Percentiles rank a stretch among this genome's conserved stretches.
Conservation (phyloP, 2,329 filamentous ascomycete genomes). For the Didymella lethalis region DNA sequence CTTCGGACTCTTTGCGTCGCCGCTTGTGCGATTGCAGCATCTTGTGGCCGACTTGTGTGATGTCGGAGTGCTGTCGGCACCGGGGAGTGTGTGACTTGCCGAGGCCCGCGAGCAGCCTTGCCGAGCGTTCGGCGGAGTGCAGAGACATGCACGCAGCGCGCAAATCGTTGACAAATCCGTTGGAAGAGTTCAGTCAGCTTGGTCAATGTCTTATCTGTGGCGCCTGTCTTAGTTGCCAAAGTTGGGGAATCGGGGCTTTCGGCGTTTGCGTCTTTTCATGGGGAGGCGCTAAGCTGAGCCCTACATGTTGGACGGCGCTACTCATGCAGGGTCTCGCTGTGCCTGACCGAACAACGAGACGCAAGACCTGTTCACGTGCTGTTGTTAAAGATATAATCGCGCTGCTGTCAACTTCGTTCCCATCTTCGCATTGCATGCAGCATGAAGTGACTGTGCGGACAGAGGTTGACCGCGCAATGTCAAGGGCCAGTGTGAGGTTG, state of each 20-base stretch:
- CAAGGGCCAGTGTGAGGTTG: neutral
- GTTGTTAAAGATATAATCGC: neutral
- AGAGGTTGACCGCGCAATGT: neutral
- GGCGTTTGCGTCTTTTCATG: slow-evolving; percentile 3
- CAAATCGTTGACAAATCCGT: neutral
- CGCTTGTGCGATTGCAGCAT: slow-evolving; percentile 6
- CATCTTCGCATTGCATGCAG: too few relatives aligned
- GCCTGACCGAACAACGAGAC: slow-evolving; percentile 3
- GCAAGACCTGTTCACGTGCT: too few relatives aligned
- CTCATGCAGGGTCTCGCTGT: slow-evolving; percentile 12
- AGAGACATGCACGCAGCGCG: neutral
- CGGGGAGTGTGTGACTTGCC: slow-evolving; percentile 5
- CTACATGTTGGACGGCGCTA: slow-evolving; percentile 8
- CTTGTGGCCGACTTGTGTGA: slow-evolving; percentile 8
- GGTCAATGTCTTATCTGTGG: slow-evolving; percentile 6
- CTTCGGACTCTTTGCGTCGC: slow-evolving; percentile 11
- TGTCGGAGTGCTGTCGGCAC: slow-evolving; percentile 11
- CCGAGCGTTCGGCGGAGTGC: slow-evolving; percentile 2
- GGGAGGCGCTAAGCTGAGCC: slow-evolving; percentile 7
- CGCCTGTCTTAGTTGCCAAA: slow-evolving; percentile 9
- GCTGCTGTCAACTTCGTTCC: neutral
- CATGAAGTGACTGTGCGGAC: neutral
- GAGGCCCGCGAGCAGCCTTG: neutral
- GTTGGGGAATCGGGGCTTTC: neutral
- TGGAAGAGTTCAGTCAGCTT: neutral